A percentile compares a stretch with the other conserved stretches of the same genome.
These are phyloP conservation scores for Apostasia shenzhenica DNA, from an alignment of 106 monocot genomes.

Conservation along the genomic window DNA sequence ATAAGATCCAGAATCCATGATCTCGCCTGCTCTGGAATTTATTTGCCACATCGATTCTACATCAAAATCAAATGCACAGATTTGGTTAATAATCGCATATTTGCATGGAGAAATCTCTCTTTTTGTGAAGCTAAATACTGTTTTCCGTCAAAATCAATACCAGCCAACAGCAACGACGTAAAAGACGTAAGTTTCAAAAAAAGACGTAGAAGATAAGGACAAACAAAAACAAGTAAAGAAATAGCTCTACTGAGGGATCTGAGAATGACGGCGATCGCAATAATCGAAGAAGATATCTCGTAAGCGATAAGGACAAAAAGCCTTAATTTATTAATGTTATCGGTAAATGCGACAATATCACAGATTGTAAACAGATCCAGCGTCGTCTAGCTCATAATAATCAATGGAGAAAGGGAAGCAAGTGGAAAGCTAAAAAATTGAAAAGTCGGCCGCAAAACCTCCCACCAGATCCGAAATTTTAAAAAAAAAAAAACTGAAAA, in stretches of 20 bases:
- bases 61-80: constrained; percentile 8
- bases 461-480: background rate
- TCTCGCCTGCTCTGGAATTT: constrained; percentile 32
- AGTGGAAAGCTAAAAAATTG: background rate
- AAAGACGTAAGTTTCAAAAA: too few relatives aligned
- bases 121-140: background rate
- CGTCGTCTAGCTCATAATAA: background rate
- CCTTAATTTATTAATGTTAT: background rate
- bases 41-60: constrained; percentile 56
- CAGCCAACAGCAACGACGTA: too few relatives aligned
- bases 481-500: background rate
- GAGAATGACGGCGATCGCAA: background rate
- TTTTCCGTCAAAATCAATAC: background rate
- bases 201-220: background rate
- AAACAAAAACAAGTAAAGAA: background rate
- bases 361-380: background rate
- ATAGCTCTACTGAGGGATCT: background rate
- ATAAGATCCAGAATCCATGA: constrained; percentile 35
- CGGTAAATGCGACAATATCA: background rate
- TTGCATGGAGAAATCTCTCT: background rate
- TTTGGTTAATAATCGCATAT: background rate
- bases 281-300: background rate
- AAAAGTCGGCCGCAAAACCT: background rate
- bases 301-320: background rate
- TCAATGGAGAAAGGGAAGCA: background rate